These are phyloP conservation scores for Agaricus sinodeliciosus DNA, from an alignment of 768 basidiomycete species.

Conservation along the genomic window DNA sequence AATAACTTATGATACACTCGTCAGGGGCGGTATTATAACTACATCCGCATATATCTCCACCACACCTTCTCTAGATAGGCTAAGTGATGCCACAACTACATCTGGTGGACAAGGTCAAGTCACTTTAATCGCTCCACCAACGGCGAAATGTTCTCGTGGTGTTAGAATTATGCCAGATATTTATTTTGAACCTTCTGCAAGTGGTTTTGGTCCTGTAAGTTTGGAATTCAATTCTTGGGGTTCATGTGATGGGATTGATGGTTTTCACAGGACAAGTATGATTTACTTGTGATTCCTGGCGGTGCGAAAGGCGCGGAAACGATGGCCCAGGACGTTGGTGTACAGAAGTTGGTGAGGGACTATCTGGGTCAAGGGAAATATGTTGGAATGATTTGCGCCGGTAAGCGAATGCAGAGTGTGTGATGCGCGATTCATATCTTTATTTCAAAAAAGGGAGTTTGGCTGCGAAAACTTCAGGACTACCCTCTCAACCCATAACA, in stretches of 20 bases:
- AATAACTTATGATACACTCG: constrained; percentile 76
- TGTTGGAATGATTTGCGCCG: constrained; percentile 85
- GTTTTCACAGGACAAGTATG: constrained; percentile 64
- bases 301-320: constrained; percentile 75
- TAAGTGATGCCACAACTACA: not conserved
- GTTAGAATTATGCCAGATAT: constrained; percentile 66
- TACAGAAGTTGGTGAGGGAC: constrained; percentile 56
- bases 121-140: constrained; percentile 28
- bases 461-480: constrained; percentile 53
- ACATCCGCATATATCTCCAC: constrained; percentile 54
- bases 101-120: not conserved
- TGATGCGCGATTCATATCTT: too few species aligned
- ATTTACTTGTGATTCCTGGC: constrained; percentile 70
- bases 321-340: constrained; percentile 48
- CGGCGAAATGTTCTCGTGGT: constrained; percentile 64
- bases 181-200: constrained; percentile 34
- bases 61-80: not conserved
- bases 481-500: constrained; percentile 61
- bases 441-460: constrained; percentile 63
- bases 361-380: constrained; percentile 49
- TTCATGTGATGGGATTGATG: not conserved
- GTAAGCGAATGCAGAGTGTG: constrained; percentile 28
- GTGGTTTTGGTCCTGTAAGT: constrained; percentile 40
- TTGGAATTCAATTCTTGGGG: not conserved
- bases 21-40: constrained; percentile 62